Base-by-base conservation (phyloP, 257 asterid genomes). In the Knoxia roxburghii region DNA sequence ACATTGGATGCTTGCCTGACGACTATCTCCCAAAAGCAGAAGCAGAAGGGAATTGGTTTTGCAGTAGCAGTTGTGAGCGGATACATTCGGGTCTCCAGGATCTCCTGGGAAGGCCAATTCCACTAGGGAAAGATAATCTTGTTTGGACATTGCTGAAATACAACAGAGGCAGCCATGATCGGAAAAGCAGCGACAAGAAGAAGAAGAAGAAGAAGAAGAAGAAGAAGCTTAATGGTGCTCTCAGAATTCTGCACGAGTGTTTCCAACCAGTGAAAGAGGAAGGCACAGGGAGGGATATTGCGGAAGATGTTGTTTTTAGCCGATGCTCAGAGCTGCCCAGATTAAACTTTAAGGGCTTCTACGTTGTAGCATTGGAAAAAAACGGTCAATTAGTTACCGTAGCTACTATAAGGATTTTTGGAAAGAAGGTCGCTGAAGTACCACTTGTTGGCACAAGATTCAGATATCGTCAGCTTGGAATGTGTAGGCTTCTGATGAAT, bases 371-470 rank as follows among this genome's bases (percentile, higher is more conserved):
- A 8, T 71, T 94, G 79, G 96, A 90, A 83, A 87, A 82, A 72
- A 74, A 85, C 23, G 95, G 83, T 2, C 93, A 88, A 72, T 61
- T 94, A 68, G 76, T 88, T 70, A 81, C 96, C 23, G 86, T 80
- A 39, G 99, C 96, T 69, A 79, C 82, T 20, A 77, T 90, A 87
- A 59, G 99, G 88, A 85, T 94, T 64, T 77, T 81, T 72, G 98
- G 96, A 64, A 78, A 81, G 68, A 79, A 78, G 77, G 96, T 89
- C 65, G 99, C 99, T 39, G 99, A 94, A 76, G 76, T 94, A 59
- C 96, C 99, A 37, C 85, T 94, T 33, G 79, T 94, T 62, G 96
- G 93, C 20, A 94, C 99, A 64, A 82, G 96, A 55, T 89, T 87
- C 71, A 82, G 83, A 67, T 86, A 84, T 69, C 99, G 96, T 60